Conservation (phyloP, 148 eudicot genomes). For the Amaranthus palmeri region DNA sequence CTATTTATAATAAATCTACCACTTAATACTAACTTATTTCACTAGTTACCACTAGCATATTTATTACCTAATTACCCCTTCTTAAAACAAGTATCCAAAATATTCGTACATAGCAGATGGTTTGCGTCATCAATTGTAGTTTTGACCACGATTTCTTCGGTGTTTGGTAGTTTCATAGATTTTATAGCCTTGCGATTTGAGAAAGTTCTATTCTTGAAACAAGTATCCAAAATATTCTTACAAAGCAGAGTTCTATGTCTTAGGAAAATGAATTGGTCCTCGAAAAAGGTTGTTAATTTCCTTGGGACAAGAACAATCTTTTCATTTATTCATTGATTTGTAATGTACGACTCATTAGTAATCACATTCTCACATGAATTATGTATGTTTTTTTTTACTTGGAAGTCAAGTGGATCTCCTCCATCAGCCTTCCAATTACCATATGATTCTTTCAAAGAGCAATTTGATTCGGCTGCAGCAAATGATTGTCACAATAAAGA, state of each 20-base stretch:
- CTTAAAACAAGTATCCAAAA: too few relatives aligned
- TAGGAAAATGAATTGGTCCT: not conserved
- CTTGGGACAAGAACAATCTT: not conserved
- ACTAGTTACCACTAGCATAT: too few relatives aligned
- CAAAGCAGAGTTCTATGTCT: not conserved
- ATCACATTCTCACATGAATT: not conserved
- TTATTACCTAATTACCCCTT: too few relatives aligned
- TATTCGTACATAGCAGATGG: not conserved
- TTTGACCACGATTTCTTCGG: not conserved
- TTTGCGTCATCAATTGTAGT: not conserved
- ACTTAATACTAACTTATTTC: too few relatives aligned
- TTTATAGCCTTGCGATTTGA: not conserved
- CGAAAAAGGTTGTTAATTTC: not conserved
- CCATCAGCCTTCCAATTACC: slow-evolving; percentile 85
- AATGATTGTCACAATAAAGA: slow-evolving; percentile 30
- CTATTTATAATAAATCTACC: too few relatives aligned
- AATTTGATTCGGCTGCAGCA: slow-evolving; percentile 28
- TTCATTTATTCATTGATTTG: not conserved
- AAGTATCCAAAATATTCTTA: too few relatives aligned
- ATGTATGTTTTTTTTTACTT: slow-evolving; percentile 17
- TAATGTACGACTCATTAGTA: not conserved
- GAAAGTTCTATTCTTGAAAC: not conserved
- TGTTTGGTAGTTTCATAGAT: not conserved
- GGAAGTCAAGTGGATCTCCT: slow-evolving; percentile 85
- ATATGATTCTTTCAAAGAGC: slow-evolving; percentile 67